phyloP scores from a whole-genome alignment of 495 filamentous ascomycete genomes.

The Parathielavia appendiculata region DNA sequence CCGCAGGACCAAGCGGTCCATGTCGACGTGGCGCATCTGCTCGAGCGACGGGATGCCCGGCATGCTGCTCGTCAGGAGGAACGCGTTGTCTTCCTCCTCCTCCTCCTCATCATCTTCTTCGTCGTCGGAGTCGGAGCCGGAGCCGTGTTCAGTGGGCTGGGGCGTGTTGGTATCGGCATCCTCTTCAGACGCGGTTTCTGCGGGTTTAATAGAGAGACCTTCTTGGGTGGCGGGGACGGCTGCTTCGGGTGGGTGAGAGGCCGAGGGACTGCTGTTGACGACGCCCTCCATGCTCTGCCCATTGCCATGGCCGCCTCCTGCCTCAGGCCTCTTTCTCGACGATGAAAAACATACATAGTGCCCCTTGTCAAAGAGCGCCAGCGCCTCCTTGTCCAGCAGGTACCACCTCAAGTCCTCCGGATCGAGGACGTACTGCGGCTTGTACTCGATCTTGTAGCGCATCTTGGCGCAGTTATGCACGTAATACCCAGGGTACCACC shows the following conservation, averaged over 20 bases:
- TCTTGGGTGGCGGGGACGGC: too few relatives aligned
- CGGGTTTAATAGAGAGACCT: too few relatives aligned
- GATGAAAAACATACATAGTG: slow-evolving; percentile 65
- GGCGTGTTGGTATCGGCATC: too few relatives aligned
- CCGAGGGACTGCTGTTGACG: background rate
- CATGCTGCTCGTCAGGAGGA: slow-evolving; percentile 66
- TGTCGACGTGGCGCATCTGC: slow-evolving; percentile 56
- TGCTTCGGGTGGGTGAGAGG: background rate
- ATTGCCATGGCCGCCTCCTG: too few relatives aligned
- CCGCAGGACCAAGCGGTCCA: slow-evolving; percentile 50
- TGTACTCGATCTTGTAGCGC: slow-evolving; percentile 81
- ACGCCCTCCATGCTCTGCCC: background rate
- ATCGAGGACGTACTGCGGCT: slow-evolving; percentile 78
- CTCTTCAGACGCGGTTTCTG: too few relatives aligned
- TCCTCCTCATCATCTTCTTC: slow-evolving; percentile 36
- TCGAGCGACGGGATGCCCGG: slow-evolving; percentile 67
- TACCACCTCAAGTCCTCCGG: slow-evolving; percentile 74
- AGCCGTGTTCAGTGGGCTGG: background rate
- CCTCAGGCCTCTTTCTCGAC: slow-evolving; percentile 27
- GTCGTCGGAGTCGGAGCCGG: background rate
- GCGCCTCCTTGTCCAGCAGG: slow-evolving; percentile 60
- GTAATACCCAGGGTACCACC: slow-evolving; percentile 52
- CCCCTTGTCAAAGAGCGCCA: slow-evolving; percentile 56
- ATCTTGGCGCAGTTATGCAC: slow-evolving; percentile 51
- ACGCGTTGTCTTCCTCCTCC: slow-evolving; percentile 42